Conservation (phyloP, 495 filamentous ascomycete species). For the Penicillium lividum region DNA sequence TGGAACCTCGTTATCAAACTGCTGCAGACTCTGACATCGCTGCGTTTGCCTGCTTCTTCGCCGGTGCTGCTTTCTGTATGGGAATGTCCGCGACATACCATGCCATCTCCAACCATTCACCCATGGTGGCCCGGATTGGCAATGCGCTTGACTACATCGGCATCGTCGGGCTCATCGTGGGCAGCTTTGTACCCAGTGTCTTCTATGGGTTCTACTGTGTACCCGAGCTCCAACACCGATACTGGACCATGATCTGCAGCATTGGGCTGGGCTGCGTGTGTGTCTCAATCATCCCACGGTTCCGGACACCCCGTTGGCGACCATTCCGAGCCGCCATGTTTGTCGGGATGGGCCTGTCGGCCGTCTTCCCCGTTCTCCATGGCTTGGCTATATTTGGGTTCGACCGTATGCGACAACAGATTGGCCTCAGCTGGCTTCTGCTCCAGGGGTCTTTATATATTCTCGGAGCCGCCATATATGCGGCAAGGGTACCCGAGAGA, state of each 20-base stretch:
- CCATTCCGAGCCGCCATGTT: constrained; percentile 92
- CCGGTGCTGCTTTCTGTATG: constrained; percentile 71
- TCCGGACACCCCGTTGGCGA: constrained; percentile 78
- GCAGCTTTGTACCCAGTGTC: constrained; percentile 81
- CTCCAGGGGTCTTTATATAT: constrained; percentile 83
- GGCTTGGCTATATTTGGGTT: constrained; percentile 64
- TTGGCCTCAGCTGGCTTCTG: constrained; percentile 82
- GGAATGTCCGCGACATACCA: constrained; percentile 85
- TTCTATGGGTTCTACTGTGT: constrained; percentile 84
- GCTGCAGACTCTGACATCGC: constrained; percentile 65
- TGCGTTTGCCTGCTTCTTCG: constrained; percentile 78
- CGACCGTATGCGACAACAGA: constrained; percentile 60
- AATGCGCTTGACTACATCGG: constrained; percentile 88
- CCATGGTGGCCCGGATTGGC: constrained; percentile 56
- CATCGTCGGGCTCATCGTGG: constrained; percentile 85
- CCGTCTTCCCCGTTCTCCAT: constrained; percentile 77
- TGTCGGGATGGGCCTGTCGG: constrained; percentile 82
- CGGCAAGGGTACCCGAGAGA: constrained; percentile 56
- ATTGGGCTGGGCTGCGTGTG: constrained; percentile 72
- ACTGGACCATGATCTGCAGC: constrained; percentile 78
- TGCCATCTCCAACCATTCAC: constrained; percentile 68
- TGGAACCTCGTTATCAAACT: constrained; percentile 66
- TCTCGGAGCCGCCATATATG: constrained; percentile 81
- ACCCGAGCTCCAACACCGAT: constrained; percentile 59
- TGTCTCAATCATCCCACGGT: constrained; percentile 75